These are phyloP conservation scores for Thielaviopsis ethacetica DNA, from an alignment of 2,329 filamentous ascomycete genomes.

Conservation along the genomic window DNA sequence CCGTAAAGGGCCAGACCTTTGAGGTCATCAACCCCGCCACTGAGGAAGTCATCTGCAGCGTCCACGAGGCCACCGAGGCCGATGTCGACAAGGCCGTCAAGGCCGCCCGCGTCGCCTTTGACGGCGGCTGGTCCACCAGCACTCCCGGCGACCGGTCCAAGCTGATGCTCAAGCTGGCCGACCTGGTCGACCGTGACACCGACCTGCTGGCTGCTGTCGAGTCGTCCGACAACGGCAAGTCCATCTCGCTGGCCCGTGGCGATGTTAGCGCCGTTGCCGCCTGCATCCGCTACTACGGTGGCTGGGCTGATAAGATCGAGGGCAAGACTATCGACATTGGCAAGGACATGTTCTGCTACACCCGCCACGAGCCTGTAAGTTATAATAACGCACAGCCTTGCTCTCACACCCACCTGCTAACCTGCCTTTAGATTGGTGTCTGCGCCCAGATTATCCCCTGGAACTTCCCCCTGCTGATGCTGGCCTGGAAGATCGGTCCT, in stretches of 20 bases:
- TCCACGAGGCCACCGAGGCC: conserved; percentile 29
- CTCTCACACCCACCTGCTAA: not conserved
- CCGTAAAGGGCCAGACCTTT: conserved; percentile 13
- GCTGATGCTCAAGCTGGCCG: conserved; percentile 29
- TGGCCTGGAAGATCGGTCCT: conserved; percentile 30
- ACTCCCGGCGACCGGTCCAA: conserved; percentile 23
- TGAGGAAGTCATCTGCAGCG: conserved; percentile 16
- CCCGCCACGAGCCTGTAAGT: conserved; percentile 27
- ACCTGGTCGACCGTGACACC: conserved; percentile 24
- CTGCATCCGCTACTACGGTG: conserved; percentile 27
- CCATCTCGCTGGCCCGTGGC: conserved; percentile 24
- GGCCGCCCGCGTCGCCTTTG: conserved; percentile 31
- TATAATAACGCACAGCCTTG: not conserved
- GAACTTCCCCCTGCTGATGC: conserved; percentile 33
- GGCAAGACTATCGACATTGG: conserved; percentile 24
- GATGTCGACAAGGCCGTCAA: conserved; percentile 32
- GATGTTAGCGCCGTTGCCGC: conserved; percentile 19
- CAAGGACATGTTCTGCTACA: conserved; percentile 30
- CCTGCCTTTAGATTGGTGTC: conserved; percentile 24
- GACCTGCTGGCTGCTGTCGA: conserved; percentile 28
- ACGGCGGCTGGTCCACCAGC: conserved; percentile 25
- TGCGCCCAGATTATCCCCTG: conserved; percentile 41
- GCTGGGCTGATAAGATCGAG: conserved; percentile 24
- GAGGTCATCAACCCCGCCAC: conserved; percentile 15
- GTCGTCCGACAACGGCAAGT: conserved; percentile 28